Percentiles rank a stretch among this genome's conserved stretches.
These are phyloP conservation scores for Penicillium aurantiogriseum DNA, from an alignment of 2,329 filamentous ascomycete genomes.

Conservation along the genomic window DNA sequence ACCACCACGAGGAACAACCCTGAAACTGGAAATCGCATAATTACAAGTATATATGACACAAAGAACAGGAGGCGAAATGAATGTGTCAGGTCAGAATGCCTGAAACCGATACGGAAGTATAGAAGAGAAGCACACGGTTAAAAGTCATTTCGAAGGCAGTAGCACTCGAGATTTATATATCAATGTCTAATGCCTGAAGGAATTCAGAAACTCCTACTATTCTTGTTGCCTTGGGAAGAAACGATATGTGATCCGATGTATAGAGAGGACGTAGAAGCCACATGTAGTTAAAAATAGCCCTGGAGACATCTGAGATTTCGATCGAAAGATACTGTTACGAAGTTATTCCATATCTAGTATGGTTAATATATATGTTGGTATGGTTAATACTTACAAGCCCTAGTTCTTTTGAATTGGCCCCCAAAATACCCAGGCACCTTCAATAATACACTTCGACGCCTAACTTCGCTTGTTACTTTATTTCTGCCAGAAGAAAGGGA, in stretches of 20 bases:
- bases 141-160: not conserved
- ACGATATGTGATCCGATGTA: not conserved
- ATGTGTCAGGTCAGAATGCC: not conserved
- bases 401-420: not conserved
- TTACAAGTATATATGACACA: not conserved
- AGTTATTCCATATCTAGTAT: not conserved
- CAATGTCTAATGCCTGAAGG: not conserved
- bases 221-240: not conserved
- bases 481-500: no score
- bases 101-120: not conserved
- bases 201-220: not conserved
- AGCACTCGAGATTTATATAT: not conserved
- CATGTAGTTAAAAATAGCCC: slow-evolving; percentile 4
- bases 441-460: not conserved
- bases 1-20: not conserved
- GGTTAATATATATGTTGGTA: not conserved
- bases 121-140: not conserved
- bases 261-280: not conserved
- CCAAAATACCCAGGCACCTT: not conserved
- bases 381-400: no score
- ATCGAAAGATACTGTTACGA: no score
- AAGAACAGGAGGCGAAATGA: not conserved
- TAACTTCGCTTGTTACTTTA: no score
- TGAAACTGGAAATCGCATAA: not conserved
- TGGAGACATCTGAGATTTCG: not conserved